phyloP scores from a whole-genome alignment of 2,329 filamentous ascomycete species.

The Pezicula neosporulosa region DNA sequence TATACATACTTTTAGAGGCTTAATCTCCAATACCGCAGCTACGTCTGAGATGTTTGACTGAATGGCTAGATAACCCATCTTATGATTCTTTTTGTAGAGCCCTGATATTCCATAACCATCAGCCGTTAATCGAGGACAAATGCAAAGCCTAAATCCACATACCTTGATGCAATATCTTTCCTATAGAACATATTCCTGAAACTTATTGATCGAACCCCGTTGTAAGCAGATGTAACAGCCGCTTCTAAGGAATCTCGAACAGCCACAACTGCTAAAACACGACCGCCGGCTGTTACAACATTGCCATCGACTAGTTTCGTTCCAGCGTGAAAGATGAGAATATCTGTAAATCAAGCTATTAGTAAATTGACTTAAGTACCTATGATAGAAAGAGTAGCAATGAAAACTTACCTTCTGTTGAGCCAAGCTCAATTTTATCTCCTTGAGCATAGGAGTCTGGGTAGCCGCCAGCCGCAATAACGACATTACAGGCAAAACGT shows the following conservation, averaged over 20 bases:
- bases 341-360: too few species aligned
- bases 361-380: too few species aligned
- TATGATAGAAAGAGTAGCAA: not conserved
- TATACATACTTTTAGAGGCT: too few species aligned
- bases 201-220: not conserved
- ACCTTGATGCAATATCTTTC: not conserved
- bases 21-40: too few species aligned
- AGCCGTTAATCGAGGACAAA: too few species aligned
- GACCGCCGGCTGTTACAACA: not conserved
- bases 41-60: too few species aligned
- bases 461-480: slow-evolving; percentile 84
- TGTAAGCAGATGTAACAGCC: not conserved
- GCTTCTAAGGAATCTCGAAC: not conserved
- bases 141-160: not conserved
- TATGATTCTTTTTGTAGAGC: too few species aligned
- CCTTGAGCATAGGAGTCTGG: slow-evolving; percentile 80
- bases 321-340: not conserved
- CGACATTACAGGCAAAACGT: slow-evolving; percentile 79
- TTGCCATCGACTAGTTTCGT: not conserved
- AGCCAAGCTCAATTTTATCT: slow-evolving; percentile 3
- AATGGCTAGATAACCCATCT: too few species aligned
- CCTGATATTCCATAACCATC: too few species aligned
- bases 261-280: not conserved
- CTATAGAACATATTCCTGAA: not conserved
- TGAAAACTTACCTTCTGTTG: not conserved